Evolutionary conservation across 2,329 filamentous ascomycete species (phyloP).

Genomic region (Stemphylium vesicarium): DNA sequence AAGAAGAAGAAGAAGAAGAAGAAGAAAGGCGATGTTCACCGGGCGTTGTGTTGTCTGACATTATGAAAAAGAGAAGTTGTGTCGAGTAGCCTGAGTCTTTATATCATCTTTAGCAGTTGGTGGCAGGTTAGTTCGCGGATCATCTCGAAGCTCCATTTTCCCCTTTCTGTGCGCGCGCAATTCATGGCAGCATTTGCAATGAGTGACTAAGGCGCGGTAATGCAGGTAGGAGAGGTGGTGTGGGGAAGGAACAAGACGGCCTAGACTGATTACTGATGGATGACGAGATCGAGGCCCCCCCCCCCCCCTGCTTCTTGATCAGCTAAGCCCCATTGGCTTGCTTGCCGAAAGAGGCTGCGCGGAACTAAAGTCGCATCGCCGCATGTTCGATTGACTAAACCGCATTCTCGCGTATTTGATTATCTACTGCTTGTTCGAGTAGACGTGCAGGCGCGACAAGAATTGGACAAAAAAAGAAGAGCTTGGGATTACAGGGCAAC

Average conservation of each 20-base stretch:
- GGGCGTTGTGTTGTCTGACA: conserved; percentile 39
- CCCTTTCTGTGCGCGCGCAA: conserved; percentile 16
- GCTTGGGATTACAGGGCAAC: neutral
- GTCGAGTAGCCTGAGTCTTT: conserved; percentile 24
- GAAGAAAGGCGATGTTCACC: conserved; percentile 18
- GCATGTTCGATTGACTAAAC: neutral
- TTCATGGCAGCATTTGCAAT: conserved; percentile 39
- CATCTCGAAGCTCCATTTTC: conserved; percentile 29
- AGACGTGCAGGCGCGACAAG: neutral
- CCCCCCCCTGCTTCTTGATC: conserved; percentile 14
- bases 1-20: conserved; percentile 9
- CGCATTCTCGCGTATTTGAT: neutral
- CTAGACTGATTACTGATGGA: conserved; percentile 38
- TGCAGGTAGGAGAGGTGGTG: conserved; percentile 4
- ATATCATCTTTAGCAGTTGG: conserved; percentile 29
- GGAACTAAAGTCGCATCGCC: neutral
- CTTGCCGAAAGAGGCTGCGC: conserved; percentile 16
- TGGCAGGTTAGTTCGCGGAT: conserved; percentile 28
- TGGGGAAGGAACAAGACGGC: conserved; percentile 1
- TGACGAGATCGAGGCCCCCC: conserved; percentile 27
- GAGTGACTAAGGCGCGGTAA: conserved; percentile 41
- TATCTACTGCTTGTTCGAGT: conserved; percentile 10
- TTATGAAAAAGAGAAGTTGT: conserved; percentile 26
- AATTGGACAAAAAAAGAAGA: neutral
- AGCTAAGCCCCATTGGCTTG: conserved; percentile 33